A percentile compares a stretch with the other conserved stretches of the same genome.
Evolutionary conservation across 257 asterid species (phyloP).

Genomic region (Lavandula angustifolia): DNA sequence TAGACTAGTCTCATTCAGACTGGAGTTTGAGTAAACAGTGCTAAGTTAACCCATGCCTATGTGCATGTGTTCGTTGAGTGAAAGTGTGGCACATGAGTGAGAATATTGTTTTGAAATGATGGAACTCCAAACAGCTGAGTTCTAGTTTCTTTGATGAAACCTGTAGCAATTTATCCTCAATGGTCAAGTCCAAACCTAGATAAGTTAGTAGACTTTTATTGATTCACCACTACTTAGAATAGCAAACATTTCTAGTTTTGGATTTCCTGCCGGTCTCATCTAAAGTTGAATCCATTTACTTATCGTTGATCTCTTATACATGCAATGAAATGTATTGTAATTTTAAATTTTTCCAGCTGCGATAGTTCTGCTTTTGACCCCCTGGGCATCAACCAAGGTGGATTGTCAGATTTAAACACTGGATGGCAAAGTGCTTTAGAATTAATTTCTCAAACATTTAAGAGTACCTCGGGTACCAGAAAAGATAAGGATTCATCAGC

Average conservation of each 20-base stretch:
- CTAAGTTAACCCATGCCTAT: too few species aligned
- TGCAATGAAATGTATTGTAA: conserved; percentile 22
- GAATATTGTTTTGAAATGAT: not conserved
- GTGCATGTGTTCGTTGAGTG: too few species aligned
- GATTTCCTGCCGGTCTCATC: conserved; percentile 13
- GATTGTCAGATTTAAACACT: conserved; percentile 43
- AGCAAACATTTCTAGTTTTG: conserved; percentile 1
- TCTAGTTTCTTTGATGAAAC: not conserved
- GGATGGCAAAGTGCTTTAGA: conserved; percentile 52
- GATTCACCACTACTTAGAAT: not conserved
- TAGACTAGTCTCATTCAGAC: too few species aligned
- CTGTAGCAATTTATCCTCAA: not conserved
- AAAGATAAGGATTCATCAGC: conserved; percentile 71
- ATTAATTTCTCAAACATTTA: conserved; percentile 53
- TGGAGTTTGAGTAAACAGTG: too few species aligned
- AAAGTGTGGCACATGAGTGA: too few species aligned
- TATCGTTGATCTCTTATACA: conserved; percentile 1
- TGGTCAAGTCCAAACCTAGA: not conserved
- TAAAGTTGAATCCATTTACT: conserved; percentile 8
- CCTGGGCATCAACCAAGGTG: conserved; percentile 64
- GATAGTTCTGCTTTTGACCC: conserved; percentile 71
- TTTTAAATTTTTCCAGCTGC: conserved; percentile 40
- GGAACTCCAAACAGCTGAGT: not conserved
- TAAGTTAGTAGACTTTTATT: not conserved
- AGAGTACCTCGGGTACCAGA: conserved; percentile 67